Conservation (phyloP, 805 yeast species). For the Cyberlindnera mississippiensis region DNA sequence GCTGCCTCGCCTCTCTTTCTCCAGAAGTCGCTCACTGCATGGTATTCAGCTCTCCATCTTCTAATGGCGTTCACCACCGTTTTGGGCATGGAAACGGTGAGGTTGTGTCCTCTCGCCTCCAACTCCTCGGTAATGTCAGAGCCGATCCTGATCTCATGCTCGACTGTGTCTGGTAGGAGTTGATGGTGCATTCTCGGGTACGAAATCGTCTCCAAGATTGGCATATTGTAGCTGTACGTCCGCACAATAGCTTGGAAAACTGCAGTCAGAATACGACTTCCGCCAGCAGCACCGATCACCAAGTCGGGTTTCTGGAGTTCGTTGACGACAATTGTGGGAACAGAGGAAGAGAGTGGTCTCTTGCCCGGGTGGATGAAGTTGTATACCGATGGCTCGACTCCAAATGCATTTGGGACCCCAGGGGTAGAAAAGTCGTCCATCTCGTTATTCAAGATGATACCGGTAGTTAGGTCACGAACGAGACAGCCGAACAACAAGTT, state of each 20-base stretch:
- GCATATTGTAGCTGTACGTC: conserved; percentile 50
- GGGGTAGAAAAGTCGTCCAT: conserved; percentile 94
- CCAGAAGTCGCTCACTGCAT: conserved; percentile 90
- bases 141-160: conserved; percentile 55
- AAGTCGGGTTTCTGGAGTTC: conserved; percentile 50
- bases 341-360: conserved; percentile 80
- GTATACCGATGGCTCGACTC: conserved; percentile 73
- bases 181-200: conserved; percentile 90
- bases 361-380: conserved; percentile 73
- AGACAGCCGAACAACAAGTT: conserved; percentile 80
- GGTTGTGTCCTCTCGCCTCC: conserved; percentile 45
- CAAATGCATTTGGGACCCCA: conserved; percentile 66
- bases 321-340: conserved; percentile 66
- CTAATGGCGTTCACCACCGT: conserved; percentile 58
- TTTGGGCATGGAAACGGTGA: conserved; percentile 40
- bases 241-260: conserved; percentile 78
- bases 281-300: conserved; percentile 92
- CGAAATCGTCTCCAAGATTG: conserved; percentile 65
- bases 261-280: conserved; percentile 79
- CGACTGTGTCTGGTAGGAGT: conserved; percentile 65
- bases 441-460: conserved; percentile 79
- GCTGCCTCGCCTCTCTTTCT: conserved; percentile 74
- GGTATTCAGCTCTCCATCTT: conserved; percentile 35
- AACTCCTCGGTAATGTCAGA: conserved; percentile 36
- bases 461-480: conserved; percentile 78